Evolutionary conservation across 2,329 filamentous ascomycete species (phyloP), one percentile per base, ranked within the genome.

Genomic region (Fusarium multiceps): DNA sequence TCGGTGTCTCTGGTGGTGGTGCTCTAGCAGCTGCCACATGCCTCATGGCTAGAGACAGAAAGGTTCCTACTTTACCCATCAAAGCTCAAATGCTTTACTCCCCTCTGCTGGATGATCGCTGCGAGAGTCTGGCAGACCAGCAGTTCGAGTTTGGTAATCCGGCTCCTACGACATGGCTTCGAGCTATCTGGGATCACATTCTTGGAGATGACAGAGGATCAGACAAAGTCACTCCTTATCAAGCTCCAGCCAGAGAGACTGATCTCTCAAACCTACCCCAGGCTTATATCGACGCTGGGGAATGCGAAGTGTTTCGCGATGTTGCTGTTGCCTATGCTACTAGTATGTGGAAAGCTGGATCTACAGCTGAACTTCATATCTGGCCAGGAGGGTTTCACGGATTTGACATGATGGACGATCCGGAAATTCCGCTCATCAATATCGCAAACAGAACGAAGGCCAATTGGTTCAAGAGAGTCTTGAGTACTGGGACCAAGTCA

Each of bases 11-110:
- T 8, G 59, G 56, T n/a, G 56, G 59, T 5, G 59, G 37, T 1
- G 59, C 56, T 8, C 37, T 62, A 6, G 59, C 59, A 27, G 59
- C 59, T 11, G 40, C 37, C 10, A 46, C 57, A 8, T 61, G 56
- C 4, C 59, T 62, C 7, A 61, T 62, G 56, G 59, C 59, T 10
- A 25, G 59, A 2, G 59, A 62, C 12, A 53, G 40, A 12, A 46
- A 54, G 23, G 23, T 23, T 23, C 23, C 23, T 23, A 23, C 23
- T 23, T 23, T 23, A 23, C 23, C 58, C 1, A 30, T 54, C 14
- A 61, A 61, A 37, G 59, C 46, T 16, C 59, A 62, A 32, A 61
- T 62, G 57, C 56, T 62, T 0, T 61, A 61, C 18, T 62, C 37
- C 0, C 59, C 59, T 18, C 40, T 62, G 3, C 32, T 62, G 4